A percentile compares a stretch with the other conserved stretches of the same genome.
These are phyloP conservation scores for Pseudogymnoascus sp. DNA, from an alignment of 2,329 filamentous ascomycete species.

Conservation along the genomic window DNA sequence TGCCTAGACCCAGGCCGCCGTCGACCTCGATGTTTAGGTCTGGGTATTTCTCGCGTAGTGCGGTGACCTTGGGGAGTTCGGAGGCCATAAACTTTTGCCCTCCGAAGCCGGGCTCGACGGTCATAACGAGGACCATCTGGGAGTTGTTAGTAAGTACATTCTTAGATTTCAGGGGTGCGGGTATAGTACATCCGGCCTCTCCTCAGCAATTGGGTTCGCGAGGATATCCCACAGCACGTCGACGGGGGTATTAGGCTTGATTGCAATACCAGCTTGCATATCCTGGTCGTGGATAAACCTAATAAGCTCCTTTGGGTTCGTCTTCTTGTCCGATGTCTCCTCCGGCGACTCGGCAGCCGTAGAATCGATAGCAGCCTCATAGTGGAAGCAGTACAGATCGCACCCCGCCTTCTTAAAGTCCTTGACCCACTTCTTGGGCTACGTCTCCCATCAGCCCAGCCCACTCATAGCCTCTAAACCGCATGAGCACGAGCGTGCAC, in stretches of 20 bases:
- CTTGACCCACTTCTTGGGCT: conserved; percentile 98
- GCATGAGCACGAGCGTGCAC: background rate
- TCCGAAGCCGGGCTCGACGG: conserved; percentile 92
- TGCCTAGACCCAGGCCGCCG: conserved; percentile 78
- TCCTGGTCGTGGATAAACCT: conserved; percentile 82
- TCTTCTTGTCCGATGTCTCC: conserved; percentile 58
- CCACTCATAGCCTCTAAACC: background rate
- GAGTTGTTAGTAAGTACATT: conserved; percentile 11
- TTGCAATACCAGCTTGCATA: conserved; percentile 85
- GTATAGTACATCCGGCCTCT: conserved; percentile 77
- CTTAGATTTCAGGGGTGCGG: background rate
- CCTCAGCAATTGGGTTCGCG: conserved; percentile 61
- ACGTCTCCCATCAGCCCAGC: conserved; percentile 8
- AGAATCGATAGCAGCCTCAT: conserved; percentile 82
- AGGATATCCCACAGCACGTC: conserved; percentile 89
- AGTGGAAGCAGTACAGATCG: conserved; percentile 99
- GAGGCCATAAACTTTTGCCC: conserved; percentile 98
- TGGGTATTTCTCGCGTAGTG: conserved; percentile 75
- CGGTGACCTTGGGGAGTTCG: conserved; percentile 87
- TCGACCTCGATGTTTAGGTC: conserved; percentile 96
- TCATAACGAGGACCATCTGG: conserved; percentile 98
- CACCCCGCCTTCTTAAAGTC: conserved; percentile 91
- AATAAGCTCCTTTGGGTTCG: conserved; percentile 76
- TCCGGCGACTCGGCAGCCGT: conserved; percentile 76
- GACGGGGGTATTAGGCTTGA: conserved; percentile 86